Base-by-base conservation (phyloP, 148 eudicot genomes). In the Bassia scoparia region DNA sequence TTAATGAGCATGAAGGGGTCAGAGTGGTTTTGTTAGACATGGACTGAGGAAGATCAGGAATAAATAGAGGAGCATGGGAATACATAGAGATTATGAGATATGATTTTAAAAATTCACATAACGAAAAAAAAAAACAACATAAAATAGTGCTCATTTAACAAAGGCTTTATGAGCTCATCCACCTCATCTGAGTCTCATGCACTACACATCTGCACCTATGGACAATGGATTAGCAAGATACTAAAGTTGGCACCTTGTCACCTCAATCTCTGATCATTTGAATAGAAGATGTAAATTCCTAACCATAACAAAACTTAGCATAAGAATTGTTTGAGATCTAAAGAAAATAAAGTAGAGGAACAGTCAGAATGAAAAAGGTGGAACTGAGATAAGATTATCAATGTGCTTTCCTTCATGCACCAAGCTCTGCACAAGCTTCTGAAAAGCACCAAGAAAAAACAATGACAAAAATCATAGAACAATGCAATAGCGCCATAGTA, bases 401-500 rank as follows among this genome's bases (percentile, higher is more conserved):
- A 14, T 9, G 23, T 55, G 12, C 30, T 49, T 49, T 15, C 53
- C 13, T 14, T 41, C 46, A 41, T 41, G 46, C 46, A 41, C 12
- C 46, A 1, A 41, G 46, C 12, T 4, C 14, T 8, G 15, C 60
- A 55, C 13, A 55, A 8, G 24, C 56, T 53, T 21, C 5, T 1
- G 7, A 21, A n/a, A 53, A 53, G 26, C 56, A 53, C 27, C 27
- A 53, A 53, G 26, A 53, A 24, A 4, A n/a, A 60, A 29, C 9
- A 31, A 20, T 27, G 34, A 59, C 34, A 9, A 7, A 66, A 21
- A 59, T 54, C 23, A 41, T n/a, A n/a, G n/a, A n/a, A n/a, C n/a
- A n/a, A n/a, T n/a, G n/a, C n/a, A n/a, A 49, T 46, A n/a, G 43
- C n/a, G 59, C 33, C 31, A 59, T 63, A 74, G 79, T 77, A 96